A percentile compares a stretch with the other conserved stretches of the same genome.
Evolutionary conservation across 2,329 filamentous ascomycete species (phyloP).

Genomic region (Scedosporium boydii): DNA sequence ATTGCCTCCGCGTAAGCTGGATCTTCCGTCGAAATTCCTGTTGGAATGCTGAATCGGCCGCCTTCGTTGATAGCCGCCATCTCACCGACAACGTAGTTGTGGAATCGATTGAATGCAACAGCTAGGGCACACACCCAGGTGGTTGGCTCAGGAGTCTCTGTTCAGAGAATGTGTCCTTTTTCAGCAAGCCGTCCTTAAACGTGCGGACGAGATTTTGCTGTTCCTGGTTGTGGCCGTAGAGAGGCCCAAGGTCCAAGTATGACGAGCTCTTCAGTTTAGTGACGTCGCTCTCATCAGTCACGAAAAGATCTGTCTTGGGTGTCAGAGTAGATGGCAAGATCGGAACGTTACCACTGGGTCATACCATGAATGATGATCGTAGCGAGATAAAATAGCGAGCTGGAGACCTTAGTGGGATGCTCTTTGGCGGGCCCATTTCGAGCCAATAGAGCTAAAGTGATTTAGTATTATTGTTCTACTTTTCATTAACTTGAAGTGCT

Average conservation of each 20-base stretch:
- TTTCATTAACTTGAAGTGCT: neutral
- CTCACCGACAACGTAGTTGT: slow-evolving; percentile 70
- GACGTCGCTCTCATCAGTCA: slow-evolving; percentile 19
- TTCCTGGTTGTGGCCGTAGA: slow-evolving; percentile 28
- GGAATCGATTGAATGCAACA: slow-evolving; percentile 66
- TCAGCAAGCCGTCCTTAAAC: slow-evolving; percentile 25
- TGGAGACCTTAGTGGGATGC: slow-evolving; percentile 33
- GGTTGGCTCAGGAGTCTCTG: slow-evolving; percentile 55
- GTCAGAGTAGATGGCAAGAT: neutral
- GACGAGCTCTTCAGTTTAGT: slow-evolving; percentile 28
- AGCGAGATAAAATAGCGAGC: slow-evolving; percentile 36
- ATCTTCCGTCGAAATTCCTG: slow-evolving; percentile 1
- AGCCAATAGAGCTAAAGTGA: slow-evolving; percentile 13
- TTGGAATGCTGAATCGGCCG: slow-evolving; percentile 21
- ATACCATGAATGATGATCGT: slow-evolving; percentile 44
- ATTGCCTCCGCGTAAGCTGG: slow-evolving; percentile 22
- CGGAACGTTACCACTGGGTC: slow-evolving; percentile 19
- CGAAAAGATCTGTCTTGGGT: slow-evolving; percentile 14
- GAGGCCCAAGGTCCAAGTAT: slow-evolving; percentile 34
- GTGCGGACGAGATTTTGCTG: slow-evolving; percentile 24
- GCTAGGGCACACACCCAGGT: slow-evolving; percentile 57
- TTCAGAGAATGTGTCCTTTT: slow-evolving; percentile 56
- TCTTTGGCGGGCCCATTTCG: slow-evolving; percentile 15
- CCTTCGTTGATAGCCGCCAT: slow-evolving; percentile 42
- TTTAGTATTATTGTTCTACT: neutral